A percentile compares a stretch with the other conserved stretches of the same genome.
Conservation (phyloP, 1,139 yeast genomes). For the Yamadazyma oceani region DNA sequence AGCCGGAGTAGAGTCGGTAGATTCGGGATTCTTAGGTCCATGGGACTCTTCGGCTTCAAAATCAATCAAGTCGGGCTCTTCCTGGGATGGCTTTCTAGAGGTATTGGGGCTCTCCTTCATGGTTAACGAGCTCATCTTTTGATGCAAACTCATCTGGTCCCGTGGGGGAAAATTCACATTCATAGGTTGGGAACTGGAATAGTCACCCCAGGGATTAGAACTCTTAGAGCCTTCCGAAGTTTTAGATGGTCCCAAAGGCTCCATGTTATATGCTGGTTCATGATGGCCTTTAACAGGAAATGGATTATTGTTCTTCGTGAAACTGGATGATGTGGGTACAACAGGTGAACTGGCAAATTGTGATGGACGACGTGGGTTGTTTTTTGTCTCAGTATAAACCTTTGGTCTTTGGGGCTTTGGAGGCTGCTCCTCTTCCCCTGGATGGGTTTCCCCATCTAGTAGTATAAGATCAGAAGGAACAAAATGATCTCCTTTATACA, state of each 20-base stretch:
- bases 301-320: slow-evolving; percentile 8
- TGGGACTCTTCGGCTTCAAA: slow-evolving; percentile 28
- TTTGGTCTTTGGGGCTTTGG: not conserved
- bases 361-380: not conserved
- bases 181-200: slow-evolving; percentile 3
- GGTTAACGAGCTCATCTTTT: slow-evolving; percentile 5
- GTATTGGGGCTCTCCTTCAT: slow-evolving; percentile 2
- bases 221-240: slow-evolving; percentile 10
- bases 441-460: not conserved
- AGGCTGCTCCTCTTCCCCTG: not conserved
- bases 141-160: slow-evolving; percentile 3
- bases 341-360: slow-evolving; percentile 2
- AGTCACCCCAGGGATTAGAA: slow-evolving; percentile 31
- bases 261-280: not conserved
- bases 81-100: slow-evolving; percentile 12
- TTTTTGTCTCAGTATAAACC: not conserved
- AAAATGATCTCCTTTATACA: too few species aligned
- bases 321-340: slow-evolving; percentile 1
- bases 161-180: too few species aligned
- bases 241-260: not conserved
- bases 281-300: slow-evolving; percentile 7
- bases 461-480: too few species aligned
- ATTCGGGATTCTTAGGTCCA: slow-evolving; percentile 33
- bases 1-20: slow-evolving; percentile 27
- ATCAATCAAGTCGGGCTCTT: slow-evolving; percentile 35